phyloP scores from a whole-genome alignment of 805 yeast species.

The Soucietia sequanensis region DNA sequence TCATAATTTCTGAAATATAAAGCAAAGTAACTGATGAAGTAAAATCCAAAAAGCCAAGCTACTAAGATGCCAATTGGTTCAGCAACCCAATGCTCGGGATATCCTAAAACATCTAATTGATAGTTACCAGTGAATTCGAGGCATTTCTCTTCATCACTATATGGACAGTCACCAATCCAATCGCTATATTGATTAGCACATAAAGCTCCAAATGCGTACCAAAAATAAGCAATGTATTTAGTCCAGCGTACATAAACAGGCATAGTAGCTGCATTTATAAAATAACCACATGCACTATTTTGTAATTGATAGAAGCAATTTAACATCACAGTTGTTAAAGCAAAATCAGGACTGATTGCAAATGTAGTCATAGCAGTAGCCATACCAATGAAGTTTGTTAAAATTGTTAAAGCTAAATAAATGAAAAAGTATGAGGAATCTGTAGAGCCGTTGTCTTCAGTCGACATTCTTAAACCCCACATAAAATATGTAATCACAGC shows the following conservation, averaged over 20 bases:
- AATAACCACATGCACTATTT: conserved; percentile 78
- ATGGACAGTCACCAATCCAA: conserved; percentile 57
- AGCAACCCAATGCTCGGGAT: conserved; percentile 59
- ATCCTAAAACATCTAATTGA: conserved; percentile 58
- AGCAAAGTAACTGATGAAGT: conserved; percentile 45
- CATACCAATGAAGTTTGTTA: conserved; percentile 57
- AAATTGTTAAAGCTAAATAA: conserved; percentile 57
- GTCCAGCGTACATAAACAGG: conserved; percentile 89
- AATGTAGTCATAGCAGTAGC: conserved; percentile 53
- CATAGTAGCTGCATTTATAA: conserved; percentile 67
- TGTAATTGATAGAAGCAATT: conserved; percentile 69
- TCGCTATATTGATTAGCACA: conserved; percentile 64
- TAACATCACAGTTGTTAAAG: conserved; percentile 59
- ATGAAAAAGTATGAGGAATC: conserved; percentile 51
- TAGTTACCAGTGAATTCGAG: conserved; percentile 52
- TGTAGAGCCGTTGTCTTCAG: conserved; percentile 15
- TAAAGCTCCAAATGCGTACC: conserved; percentile 76
- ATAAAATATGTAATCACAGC: conserved; percentile 68
- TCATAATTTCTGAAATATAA: conserved; percentile 51
- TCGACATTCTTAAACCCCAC: conserved; percentile 58
- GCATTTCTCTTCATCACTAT: conserved; percentile 20
- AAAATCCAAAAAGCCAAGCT: conserved; percentile 59
- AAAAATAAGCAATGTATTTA: conserved; percentile 70
- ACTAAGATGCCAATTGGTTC: conserved; percentile 61
- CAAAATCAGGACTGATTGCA: conserved; percentile 57